Base-by-base conservation (phyloP, 768 basidiomycete genomes). In the Jaapia argillacea region DNA sequence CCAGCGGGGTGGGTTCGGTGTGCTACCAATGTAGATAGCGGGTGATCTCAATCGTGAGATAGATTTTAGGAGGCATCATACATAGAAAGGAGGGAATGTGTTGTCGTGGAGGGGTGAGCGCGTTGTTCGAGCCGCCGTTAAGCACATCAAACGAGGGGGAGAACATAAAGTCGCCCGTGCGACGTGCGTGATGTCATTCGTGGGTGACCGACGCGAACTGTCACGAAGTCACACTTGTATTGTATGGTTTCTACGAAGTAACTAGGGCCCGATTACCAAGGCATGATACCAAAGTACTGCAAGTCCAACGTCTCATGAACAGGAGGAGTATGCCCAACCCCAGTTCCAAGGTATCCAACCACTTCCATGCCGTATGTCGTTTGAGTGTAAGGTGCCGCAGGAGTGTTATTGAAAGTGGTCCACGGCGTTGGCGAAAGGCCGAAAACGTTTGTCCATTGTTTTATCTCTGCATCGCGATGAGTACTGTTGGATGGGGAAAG, bases 51-150 rank as follows among this genome's bases (percentile, higher is more conserved):
- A 66, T 0, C 69, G 72, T 22, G 74, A 70, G 2, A 77, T 58
- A 1, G 84, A 85, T 54, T 80, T 81, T 21, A 91, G 68, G 0
- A 91, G 71, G 57, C 89, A 91, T 57, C 86, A 89, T 3, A 84
- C 81, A 56, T 91, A 91, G 58, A 91, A 87, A 0, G 70, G 52
- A 0, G 82, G 82, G 48, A 78, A 75, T 2, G 57, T 54, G 49
- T 76, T 75, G 6, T 52, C 43, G 13, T 38, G 36, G 6, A 58
- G 36, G 4, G 56, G 51, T 1, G 59, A 58, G 21, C 49, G n/a
- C n/a, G n/a, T n/a, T n/a, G n/a, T n/a, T n/a, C n/a, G n/a, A n/a
- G n/a, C n/a, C n/a, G n/a, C n/a, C n/a, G n/a, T n/a, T n/a, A n/a
- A n/a, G n/a, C n/a, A n/a, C n/a, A n/a, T n/a, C n/a, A n/a, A n/a